phyloP scores from a whole-genome alignment of 805 yeast genomes.

The Ogataea philodendri region DNA sequence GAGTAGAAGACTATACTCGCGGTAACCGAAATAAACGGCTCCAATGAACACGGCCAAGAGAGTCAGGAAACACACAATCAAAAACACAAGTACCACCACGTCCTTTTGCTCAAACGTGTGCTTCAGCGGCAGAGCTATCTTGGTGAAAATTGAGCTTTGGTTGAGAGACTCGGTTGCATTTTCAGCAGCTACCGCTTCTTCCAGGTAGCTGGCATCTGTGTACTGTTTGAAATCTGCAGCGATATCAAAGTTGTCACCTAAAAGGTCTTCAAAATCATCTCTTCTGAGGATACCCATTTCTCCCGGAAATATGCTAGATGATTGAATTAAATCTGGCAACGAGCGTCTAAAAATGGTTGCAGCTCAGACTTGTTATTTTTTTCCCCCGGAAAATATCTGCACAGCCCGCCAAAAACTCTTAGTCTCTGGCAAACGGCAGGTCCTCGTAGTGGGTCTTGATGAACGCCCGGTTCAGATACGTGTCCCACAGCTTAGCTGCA shows the following conservation, averaged over 20 bases:
- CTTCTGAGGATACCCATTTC: slow-evolving; percentile 8
- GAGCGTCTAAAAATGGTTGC: slow-evolving; percentile 10
- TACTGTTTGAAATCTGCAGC: slow-evolving; percentile 16
- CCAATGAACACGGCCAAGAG: slow-evolving; percentile 17
- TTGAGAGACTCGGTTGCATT: slow-evolving; percentile 11
- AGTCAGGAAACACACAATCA: slow-evolving; percentile 16
- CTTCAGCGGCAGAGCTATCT: slow-evolving; percentile 16
- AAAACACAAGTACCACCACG: slow-evolving; percentile 14
- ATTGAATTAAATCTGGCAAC: slow-evolving; percentile 1
- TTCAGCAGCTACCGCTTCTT: slow-evolving; percentile 7
- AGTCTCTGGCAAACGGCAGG: slow-evolving; percentile 29
- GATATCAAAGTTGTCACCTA: slow-evolving; percentile 9
- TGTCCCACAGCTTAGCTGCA: slow-evolving; percentile 52
- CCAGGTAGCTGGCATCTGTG: slow-evolving; percentile 7
- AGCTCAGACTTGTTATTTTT: neutral
- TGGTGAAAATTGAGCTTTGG: slow-evolving; percentile 12
- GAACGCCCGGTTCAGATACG: slow-evolving; percentile 58
- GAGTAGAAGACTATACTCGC: slow-evolving; percentile 18
- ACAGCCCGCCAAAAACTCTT: slow-evolving; percentile 4
- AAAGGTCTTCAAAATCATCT: slow-evolving; percentile 13
- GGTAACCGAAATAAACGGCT: slow-evolving; percentile 18
- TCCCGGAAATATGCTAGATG: slow-evolving; percentile 2
- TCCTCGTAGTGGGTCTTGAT: slow-evolving; percentile 64
- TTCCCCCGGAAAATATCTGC: no score
- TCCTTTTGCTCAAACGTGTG: slow-evolving; percentile 20